Evolutionary conservation across 1,139 yeast species (phyloP), one percentile per base, ranked within the genome.

Genomic region (Kodamaea ohmeri): DNA sequence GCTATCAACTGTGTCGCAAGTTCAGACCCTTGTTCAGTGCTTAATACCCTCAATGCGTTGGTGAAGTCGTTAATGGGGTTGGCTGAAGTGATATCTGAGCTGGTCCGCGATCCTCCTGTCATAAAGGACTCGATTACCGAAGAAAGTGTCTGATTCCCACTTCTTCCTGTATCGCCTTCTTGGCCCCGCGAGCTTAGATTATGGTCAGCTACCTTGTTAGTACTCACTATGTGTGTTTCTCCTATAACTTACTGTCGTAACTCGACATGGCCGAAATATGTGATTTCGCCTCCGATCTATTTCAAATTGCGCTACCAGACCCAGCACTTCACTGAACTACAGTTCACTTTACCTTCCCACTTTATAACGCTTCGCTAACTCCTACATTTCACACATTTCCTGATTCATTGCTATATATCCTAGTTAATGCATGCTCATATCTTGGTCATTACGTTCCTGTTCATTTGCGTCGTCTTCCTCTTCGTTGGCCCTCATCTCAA

Each of bases 211-310:
- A 35, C 14, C 19, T 6, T 16, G 61, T 61, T 56, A 60, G 65
- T 53, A 38, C 22, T 16, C 6, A 13, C 7, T 18, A 6, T 8
- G 4, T 14, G 11, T 19, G 7, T 12, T 16, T n/a, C n/a, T 4
- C n/a, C 7, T 18, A 11, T 6, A 28, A 58, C 73, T 25, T 65
- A 67, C 75, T 68, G 60, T 70, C 74, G 53, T 70, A 48, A 19
- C 43, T 48, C 17, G 52, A 47, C 52, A 48, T 48, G 21, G 19
- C 19, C 8, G 26, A 20, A 9, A 6, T 6, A 4, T 14, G 4
- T 13, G 29, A 11, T 35, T 35, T 37, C 29, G 40, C 40, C 40
- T 12, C 29, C 33, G 13, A 24, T 9, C 26, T 7, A 7, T n/a
- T 5, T 24, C 26, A 33, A 27, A 15, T 20, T 4, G 37, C 37